Evolutionary conservation across 2,329 filamentous ascomycete genomes (phyloP), one percentile per base, ranked within the genome.

Genomic region (Escovopsis sp.): DNA sequence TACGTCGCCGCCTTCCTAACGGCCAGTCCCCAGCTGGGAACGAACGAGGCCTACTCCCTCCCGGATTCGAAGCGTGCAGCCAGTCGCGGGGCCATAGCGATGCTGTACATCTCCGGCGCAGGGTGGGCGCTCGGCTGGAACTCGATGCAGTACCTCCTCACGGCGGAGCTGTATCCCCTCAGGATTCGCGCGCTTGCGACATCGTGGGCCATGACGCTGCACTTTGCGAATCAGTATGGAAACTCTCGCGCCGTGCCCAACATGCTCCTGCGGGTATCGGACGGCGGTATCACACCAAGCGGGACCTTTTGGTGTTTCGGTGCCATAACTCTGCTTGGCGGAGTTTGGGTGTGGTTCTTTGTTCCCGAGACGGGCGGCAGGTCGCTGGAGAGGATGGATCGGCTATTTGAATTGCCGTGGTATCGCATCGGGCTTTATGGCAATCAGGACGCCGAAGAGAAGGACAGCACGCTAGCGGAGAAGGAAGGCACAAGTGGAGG

Each of bases 251-350:
- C 83, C 0, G 78, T 86, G 0, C 83, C 82, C 1, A 74, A 77
- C 49, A 85, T 87, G 81, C 72, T 88, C 37, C 66, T 87, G 1
- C 49, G 62, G 8, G 43, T 47, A 0, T 15, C 46, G 1, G 32
- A 64, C 1, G 70, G 70, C 3, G 72, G 72, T 2, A 69, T 77
- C 46, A 66, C 59, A 11, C 67, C 69, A 33, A 74, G 70, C 45
- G 84, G 84, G 0, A 87, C 83, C 0, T 88, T 88, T 65, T 80
- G 81, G 72, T 83, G 80, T 63, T 88, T 87, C 59, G 69, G 73
- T 0, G 74, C 69, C 3, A 69, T 87, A 9, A 87, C 82, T 0
- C 49, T 81, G 1, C 37, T 85, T 4, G 82, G 82, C 26, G 74
- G 80, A 4, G 30, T 70, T 3, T 87, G 80, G 79, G 82, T 82